Base-by-base conservation (phyloP, 345 rosid genomes). In the Brassica cretica region DNA sequence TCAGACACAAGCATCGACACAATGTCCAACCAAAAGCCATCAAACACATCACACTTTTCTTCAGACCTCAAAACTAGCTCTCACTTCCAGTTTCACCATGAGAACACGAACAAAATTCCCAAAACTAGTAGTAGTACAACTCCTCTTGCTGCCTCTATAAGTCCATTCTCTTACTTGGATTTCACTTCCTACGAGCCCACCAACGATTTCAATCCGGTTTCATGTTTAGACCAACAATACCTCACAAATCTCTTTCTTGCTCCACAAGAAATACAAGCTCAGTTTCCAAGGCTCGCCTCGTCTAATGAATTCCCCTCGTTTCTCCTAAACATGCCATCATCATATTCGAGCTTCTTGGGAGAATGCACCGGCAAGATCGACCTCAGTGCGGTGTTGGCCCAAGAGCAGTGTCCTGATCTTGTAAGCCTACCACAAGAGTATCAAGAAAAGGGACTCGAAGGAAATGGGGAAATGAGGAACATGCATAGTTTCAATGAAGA, bases 291-390 rank as follows among this genome's bases (percentile, higher is more conserved):
- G 68, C 68, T 72, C 41, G 49, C 72, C 14, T 73, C 73, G 3
- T 72, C 73, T 12, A 67, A 80, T 27, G 89, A 84, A 66, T 70
- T 75, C 63, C 80, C 91, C 35, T 84, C 96, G 3, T 63, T 87
- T 78, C 72, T 83, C 68, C 80, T 84, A 51, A 87, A 82, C 87
- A 84, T 63, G 41, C 18, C 82, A 83, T 71, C 83, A 41, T 56
- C 79, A 70, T 56, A 70, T n/a, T 86, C 89, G 16, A 76, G 88
- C 21, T 70, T 82, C 73, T 77, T 87, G 15, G 91, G 88, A 77
- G 86, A 86, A 39, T 66, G 60, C 44, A 4, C 76, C 59, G 58
- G 21, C 78, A 72, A 74, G 14, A 75, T 74, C 29, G 79, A 75
- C 63, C 29, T 80, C n/a, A 58, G 73, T 8, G 76, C 72, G 9